A percentile compares a stretch with the other conserved stretches of the same genome.
phyloP scores from a whole-genome alignment of 2,329 filamentous ascomycete genomes.

The Xylaria sp. region DNA sequence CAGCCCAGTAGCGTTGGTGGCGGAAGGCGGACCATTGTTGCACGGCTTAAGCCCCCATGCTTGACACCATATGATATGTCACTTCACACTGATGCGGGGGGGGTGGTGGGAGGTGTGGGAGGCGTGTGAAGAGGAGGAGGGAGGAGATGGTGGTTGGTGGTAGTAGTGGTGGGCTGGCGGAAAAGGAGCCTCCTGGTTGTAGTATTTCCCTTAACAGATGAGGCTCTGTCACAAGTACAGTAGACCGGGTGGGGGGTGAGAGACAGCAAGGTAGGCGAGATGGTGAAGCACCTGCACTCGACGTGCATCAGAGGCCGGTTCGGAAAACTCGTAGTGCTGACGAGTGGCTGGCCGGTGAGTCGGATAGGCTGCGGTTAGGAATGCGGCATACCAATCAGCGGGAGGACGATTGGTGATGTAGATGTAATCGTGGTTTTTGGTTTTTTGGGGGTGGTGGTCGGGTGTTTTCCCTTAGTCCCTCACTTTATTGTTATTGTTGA shows the following conservation, averaged over 20 bases:
- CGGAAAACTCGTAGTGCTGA: slow-evolving; percentile 2
- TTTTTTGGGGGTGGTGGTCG: too few relatives aligned
- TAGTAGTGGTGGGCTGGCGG: slow-evolving; percentile 9
- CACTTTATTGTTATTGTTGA: neutral
- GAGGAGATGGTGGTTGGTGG: neutral
- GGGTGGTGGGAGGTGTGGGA: neutral
- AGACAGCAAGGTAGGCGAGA: neutral
- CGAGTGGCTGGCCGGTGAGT: slow-evolving; percentile 6
- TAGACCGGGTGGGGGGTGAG: neutral
- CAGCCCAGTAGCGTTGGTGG: slow-evolving; percentile 20
- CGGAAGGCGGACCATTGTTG: slow-evolving; percentile 23
- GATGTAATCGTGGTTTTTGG: neutral
- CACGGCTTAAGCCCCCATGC: slow-evolving; percentile 11
- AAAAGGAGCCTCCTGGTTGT: slow-evolving; percentile 9
- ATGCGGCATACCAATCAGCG: neutral
- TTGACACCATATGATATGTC: slow-evolving; percentile 9
- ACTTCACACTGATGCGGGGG: neutral
- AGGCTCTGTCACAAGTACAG: slow-evolving; percentile 37
- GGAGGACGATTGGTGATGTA: slow-evolving; percentile 8
- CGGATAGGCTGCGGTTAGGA: neutral
- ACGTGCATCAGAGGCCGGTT: neutral
- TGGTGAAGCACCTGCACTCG: neutral
- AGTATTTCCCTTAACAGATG: slow-evolving; percentile 34
- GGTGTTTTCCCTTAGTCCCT: too few relatives aligned
- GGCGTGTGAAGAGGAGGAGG: too few relatives aligned